Percentiles rank a stretch among this genome's conserved stretches.
Evolutionary conservation across 345 rosid genomes (phyloP).

Genomic region (Durio zibethinus): DNA sequence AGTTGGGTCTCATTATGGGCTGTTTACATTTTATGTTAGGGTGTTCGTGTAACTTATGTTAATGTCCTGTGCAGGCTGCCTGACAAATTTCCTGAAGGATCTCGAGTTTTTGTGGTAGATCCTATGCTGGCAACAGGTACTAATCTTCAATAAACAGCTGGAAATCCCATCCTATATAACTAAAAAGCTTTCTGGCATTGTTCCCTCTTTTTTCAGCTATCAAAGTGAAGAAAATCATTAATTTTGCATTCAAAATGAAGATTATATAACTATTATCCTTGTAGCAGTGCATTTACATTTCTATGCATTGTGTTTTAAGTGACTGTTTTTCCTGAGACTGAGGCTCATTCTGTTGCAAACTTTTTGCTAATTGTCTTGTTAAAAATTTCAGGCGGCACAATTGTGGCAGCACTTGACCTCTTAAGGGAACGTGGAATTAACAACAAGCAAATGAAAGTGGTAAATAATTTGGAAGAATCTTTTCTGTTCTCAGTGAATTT

Average conservation of each 20-base stretch:
- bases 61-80: constrained; percentile 61
- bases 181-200: neutral
- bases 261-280: neutral
- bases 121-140: constrained; percentile 94
- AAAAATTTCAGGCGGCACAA: constrained; percentile 66
- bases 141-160: neutral
- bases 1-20: neutral
- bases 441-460: constrained; percentile 88
- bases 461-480: constrained; percentile 26
- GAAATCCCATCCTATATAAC: neutral
- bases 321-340: neutral
- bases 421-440: constrained; percentile 65
- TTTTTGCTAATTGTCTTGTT: constrained; percentile 6
- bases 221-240: neutral
- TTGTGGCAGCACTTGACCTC: constrained; percentile 70
- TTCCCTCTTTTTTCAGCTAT: neutral
- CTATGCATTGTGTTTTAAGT: neutral
- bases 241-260: neutral
- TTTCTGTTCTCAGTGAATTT: neutral
- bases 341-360: neutral
- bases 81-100: constrained; percentile 53
- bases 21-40: neutral
- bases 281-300: neutral
- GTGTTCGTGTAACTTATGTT: neutral
- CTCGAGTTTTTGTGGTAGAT: constrained; percentile 79